Evolutionary conservation across 176 grass and related monocot genomes (phyloP).

Genomic region (Cenchrus americanus): DNA sequence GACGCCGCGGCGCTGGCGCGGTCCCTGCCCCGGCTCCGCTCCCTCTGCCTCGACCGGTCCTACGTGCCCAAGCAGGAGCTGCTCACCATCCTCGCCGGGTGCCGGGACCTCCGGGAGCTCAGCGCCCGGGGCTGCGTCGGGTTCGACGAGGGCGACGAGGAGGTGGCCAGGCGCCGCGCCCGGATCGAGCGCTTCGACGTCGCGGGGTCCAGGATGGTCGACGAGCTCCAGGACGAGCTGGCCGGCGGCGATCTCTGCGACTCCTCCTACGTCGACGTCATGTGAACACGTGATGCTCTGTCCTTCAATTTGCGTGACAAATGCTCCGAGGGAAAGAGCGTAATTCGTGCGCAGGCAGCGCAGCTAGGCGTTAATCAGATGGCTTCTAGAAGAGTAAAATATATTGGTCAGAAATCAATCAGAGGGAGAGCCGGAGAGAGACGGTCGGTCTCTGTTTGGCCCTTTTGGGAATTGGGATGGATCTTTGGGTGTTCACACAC

Average conservation of each 20-base stretch:
- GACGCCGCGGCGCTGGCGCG: conserved; percentile 51
- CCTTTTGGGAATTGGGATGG: too few species aligned
- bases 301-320: not conserved
- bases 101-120: conserved; percentile 46
- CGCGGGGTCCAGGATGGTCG: conserved; percentile 57
- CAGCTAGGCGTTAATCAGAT: too few species aligned
- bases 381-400: too few species aligned
- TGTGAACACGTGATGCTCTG: conserved; percentile 38
- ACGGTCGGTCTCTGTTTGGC: too few species aligned
- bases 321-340: too few species aligned
- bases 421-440: too few species aligned
- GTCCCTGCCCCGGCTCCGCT: conserved; percentile 32
- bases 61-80: conserved; percentile 59
- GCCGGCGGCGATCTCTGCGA: conserved; percentile 14
- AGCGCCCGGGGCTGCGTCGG: conserved; percentile 66
- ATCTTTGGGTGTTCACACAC: too few species aligned
- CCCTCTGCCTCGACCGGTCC: conserved; percentile 57
- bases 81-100: conserved; percentile 51
- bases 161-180: conserved; percentile 32
- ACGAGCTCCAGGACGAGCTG: conserved; percentile 32
- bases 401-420: too few species aligned
- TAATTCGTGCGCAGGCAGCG: too few species aligned
- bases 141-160: conserved; percentile 54
- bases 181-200: conserved; percentile 50
- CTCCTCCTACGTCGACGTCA: conserved; percentile 58